A percentile compares a stretch with the other conserved stretches of the same genome.
Evolutionary conservation across 2,329 filamentous ascomycete genomes (phyloP).

Genomic region (Paecilomyces variotii): DNA sequence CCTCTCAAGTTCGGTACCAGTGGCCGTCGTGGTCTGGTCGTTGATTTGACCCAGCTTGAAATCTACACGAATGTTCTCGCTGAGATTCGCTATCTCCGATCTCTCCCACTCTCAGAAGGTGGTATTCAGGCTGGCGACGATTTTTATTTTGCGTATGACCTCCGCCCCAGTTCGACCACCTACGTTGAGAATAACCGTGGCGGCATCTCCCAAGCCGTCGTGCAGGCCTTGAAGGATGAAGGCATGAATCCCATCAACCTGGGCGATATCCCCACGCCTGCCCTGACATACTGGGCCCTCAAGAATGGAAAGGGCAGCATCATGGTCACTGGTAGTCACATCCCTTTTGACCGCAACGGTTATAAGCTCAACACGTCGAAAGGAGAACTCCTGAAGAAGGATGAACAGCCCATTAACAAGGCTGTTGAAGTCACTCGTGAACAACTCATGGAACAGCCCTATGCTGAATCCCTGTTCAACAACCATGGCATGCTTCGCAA

Average conservation of each 20-base stretch:
- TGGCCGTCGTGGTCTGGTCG: conserved; percentile 23
- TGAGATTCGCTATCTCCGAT: conserved; percentile 24
- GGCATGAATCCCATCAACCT: conserved; percentile 23
- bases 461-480: conserved; percentile 19
- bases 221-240: conserved; percentile 20
- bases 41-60: conserved; percentile 26
- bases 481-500: conserved; percentile 19
- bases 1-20: conserved; percentile 27
- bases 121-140: conserved; percentile 22
- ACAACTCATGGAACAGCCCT: conserved; percentile 17
- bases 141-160: conserved; percentile 25
- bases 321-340: conserved; percentile 29
- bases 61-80: conserved; percentile 27
- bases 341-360: conserved; percentile 27
- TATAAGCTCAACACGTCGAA: conserved; percentile 27
- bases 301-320: conserved; percentile 23
- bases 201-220: conserved; percentile 22
- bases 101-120: conserved; percentile 16
- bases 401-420: conserved; percentile 24
- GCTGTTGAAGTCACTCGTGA: conserved; percentile 17
- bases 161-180: conserved; percentile 23
- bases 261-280: conserved; percentile 25
- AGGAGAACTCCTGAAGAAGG: conserved; percentile 25
- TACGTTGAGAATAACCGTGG: conserved; percentile 22
- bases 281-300: conserved; percentile 21